Percentiles rank a stretch among this genome's conserved stretches.
phyloP scores from a whole-genome alignment of 106 monocot genomes.

The Dendrobium nobile region DNA sequence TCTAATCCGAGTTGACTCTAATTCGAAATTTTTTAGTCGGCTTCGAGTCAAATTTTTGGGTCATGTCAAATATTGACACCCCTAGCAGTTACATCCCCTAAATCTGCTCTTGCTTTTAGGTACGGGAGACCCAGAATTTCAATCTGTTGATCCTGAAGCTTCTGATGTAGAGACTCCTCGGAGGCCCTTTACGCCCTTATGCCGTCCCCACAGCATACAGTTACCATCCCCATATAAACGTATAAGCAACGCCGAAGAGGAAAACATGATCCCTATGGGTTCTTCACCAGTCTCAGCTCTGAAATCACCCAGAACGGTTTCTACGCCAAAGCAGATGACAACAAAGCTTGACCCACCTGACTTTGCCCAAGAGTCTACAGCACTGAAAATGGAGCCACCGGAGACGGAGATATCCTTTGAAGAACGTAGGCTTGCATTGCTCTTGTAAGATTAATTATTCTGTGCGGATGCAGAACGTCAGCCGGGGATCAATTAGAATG shows the following conservation, averaged over 20 bases:
- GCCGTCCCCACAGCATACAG: slow-evolving; percentile 7
- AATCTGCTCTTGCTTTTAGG: not conserved
- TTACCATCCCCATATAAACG: slow-evolving; percentile 5
- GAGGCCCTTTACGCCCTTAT: slow-evolving; percentile 34
- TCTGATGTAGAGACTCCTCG: slow-evolving; percentile 15
- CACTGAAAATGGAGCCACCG: not conserved
- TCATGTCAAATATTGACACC: too few species aligned
- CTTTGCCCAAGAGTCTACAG: slow-evolving; percentile 10
- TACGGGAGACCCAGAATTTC: slow-evolving; percentile 8
- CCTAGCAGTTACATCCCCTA: too few species aligned
- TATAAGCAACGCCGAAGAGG: slow-evolving; percentile 10
- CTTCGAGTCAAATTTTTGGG: accelerated
- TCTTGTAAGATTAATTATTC: not conserved
- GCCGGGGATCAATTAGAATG: too few species aligned
- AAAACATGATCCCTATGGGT: slow-evolving; percentile 11
- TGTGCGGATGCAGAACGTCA: too few species aligned
- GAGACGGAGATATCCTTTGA: slow-evolving; percentile 34
- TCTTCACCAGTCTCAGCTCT: slow-evolving; percentile 3
- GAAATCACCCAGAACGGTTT: slow-evolving; percentile 23
- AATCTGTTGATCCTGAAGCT: not conserved
- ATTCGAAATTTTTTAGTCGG: too few species aligned
- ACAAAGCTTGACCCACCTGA: slow-evolving; percentile 14
- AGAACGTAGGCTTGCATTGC: slow-evolving; percentile 31
- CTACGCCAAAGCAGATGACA: slow-evolving; percentile 41
- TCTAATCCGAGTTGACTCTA: too few species aligned